Evolutionary conservation across 768 basidiomycete genomes (phyloP).

Genomic region (Amanita fuliginea): DNA sequence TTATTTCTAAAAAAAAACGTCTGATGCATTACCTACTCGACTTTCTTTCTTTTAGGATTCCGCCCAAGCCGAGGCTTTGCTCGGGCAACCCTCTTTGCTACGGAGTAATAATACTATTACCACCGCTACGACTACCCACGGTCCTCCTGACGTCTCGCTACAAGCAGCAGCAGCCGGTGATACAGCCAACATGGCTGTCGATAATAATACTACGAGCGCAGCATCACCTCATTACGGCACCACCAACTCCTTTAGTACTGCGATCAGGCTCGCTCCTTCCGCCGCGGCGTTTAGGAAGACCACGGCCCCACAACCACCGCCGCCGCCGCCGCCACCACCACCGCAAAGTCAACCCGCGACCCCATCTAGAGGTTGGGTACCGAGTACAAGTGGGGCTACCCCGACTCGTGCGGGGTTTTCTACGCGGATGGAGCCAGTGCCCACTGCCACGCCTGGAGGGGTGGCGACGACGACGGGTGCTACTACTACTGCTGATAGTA

Average conservation of each 20-base stretch:
- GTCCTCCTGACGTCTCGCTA: slow-evolving; percentile 9
- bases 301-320: background rate
- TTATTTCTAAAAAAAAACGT: too few relatives aligned
- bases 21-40: too few relatives aligned
- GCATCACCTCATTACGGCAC: slow-evolving; percentile 7
- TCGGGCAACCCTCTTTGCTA: slow-evolving; percentile 27
- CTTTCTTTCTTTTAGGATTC: slow-evolving; percentile 36
- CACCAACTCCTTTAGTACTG: slow-evolving; percentile 44
- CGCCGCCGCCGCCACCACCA: background rate
- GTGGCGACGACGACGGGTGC: background rate
- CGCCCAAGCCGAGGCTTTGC: slow-evolving; percentile 40
- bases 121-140: slow-evolving; percentile 7
- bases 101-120: background rate
- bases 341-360: background rate
- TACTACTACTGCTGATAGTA: too few relatives aligned
- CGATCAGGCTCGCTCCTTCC: slow-evolving; percentile 63
- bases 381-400: background rate
- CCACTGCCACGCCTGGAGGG: background rate
- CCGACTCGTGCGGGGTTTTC: background rate
- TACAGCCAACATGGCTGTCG: slow-evolving; percentile 37
- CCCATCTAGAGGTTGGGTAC: slow-evolving; percentile 5
- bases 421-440: background rate
- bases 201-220: slow-evolving; percentile 26
- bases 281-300: slow-evolving; percentile 57
- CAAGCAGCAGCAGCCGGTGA: slow-evolving; percentile 11